These are phyloP conservation scores for Isatis lusitanica DNA, from an alignment of 441 rosid species.

Conservation along the genomic window DNA sequence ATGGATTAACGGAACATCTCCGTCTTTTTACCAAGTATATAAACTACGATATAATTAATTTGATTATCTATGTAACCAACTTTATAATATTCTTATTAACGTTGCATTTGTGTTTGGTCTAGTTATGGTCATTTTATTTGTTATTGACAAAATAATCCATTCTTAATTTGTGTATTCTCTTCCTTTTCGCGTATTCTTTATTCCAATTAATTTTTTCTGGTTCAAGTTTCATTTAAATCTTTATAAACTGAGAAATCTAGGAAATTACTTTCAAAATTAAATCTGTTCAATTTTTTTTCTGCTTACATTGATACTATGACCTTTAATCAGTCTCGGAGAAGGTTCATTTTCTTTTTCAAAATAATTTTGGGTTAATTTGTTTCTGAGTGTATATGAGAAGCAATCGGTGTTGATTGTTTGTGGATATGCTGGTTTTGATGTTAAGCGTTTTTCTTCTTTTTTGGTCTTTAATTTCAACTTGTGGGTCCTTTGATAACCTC, in stretches of 20 bases:
- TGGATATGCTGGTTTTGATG: neutral
- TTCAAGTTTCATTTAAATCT: no score
- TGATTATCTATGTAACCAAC: neutral
- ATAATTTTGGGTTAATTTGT: neutral
- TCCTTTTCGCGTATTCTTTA: neutral
- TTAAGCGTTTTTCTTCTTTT: neutral
- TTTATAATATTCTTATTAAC: neutral
- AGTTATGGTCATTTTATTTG: neutral
- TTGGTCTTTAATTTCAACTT: neutral
- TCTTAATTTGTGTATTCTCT: neutral
- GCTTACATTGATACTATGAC: neutral
- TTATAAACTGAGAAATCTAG: neutral
- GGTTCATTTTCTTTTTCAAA: neutral
- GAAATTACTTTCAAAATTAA: neutral
- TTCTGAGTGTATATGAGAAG: neutral
- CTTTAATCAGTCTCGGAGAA: slow-evolving; percentile 1
- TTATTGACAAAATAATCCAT: neutral
- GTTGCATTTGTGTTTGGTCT: neutral
- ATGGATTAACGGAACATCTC: neutral
- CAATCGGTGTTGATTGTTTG: neutral
- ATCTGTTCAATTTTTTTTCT: neutral
- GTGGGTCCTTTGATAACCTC: slow-evolving; percentile 9
- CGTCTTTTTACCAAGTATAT: neutral
- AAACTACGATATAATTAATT: neutral
- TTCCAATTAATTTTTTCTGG: no score